These are phyloP conservation scores for Colletotrichum lindemuthianum DNA, from an alignment of 2,329 filamentous ascomycete genomes.

Conservation along the genomic window DNA sequence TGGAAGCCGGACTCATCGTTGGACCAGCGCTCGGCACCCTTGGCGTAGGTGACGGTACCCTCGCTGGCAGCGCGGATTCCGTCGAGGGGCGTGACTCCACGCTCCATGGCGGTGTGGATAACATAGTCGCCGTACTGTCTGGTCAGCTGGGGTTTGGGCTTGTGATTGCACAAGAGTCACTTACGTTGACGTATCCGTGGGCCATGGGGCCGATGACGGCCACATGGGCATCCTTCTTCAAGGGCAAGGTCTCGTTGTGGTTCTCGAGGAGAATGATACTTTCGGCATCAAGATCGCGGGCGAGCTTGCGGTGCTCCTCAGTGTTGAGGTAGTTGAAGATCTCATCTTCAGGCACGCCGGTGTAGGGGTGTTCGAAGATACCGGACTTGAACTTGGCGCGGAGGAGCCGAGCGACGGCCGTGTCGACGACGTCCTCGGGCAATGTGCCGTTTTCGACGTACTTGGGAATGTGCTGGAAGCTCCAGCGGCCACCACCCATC, in stretches of 20 bases:
- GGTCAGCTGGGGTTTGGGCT: neutral
- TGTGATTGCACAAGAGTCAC: constrained; percentile 38
- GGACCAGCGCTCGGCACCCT: constrained; percentile 80
- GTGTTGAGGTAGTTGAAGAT: constrained; percentile 71
- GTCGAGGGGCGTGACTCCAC: constrained; percentile 75
- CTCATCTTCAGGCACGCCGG: constrained; percentile 64
- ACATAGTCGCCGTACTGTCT: constrained; percentile 77
- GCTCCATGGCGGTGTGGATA: constrained; percentile 69
- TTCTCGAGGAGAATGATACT: constrained; percentile 71
- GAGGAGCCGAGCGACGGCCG: constrained; percentile 72
- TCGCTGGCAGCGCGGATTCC: constrained; percentile 71
- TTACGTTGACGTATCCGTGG: constrained; percentile 74
- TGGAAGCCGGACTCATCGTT: constrained; percentile 73
- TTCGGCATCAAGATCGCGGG: constrained; percentile 71
- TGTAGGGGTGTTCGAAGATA: constrained; percentile 76
- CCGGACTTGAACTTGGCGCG: constrained; percentile 76
- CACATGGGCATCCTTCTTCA: constrained; percentile 72
- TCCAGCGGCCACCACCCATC: constrained; percentile 81
- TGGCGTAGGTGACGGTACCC: constrained; percentile 71
- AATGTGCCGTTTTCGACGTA: constrained; percentile 71
- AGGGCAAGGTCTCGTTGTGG: constrained; percentile 60
- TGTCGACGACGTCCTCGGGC: constrained; percentile 68
- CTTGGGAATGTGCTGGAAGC: constrained; percentile 72
- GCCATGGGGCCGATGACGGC: constrained; percentile 82
- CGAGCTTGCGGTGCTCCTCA: constrained; percentile 64